Conservation (phyloP, 179 eudicot genomes). For the Pouteria campechiana region DNA sequence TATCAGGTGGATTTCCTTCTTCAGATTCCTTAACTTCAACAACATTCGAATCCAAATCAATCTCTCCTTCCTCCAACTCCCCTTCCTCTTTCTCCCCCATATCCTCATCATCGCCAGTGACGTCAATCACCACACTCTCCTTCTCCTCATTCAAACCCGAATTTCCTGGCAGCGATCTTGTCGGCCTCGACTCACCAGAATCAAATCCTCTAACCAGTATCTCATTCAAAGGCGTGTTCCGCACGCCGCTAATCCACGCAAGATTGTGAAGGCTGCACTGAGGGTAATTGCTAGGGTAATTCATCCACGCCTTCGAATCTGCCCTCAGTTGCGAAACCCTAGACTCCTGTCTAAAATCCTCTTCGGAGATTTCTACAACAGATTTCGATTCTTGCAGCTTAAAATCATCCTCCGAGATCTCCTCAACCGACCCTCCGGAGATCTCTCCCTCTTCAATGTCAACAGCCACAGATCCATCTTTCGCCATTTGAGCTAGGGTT, state of each 20-base stretch:
- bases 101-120: too few species aligned
- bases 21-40: slow-evolving; percentile 3
- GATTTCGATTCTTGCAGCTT: slow-evolving; percentile 1
- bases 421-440: slow-evolving; percentile 40
- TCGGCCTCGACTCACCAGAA: slow-evolving; percentile 1
- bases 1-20: slow-evolving; percentile 3
- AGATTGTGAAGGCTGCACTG: slow-evolving; percentile 55
- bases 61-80: slow-evolving; percentile 82
- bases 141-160: slow-evolving; percentile 5
- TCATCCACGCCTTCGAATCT: not conserved
- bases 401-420: slow-evolving; percentile 34
- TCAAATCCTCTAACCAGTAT: slow-evolving; percentile 29
- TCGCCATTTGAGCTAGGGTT: slow-evolving; percentile 37
- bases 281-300: slow-evolving; percentile 38
- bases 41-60: slow-evolving; percentile 49
- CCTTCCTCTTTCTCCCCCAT: slow-evolving; percentile 78
- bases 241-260: slow-evolving; percentile 97
- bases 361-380: not conserved
- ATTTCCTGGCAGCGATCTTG: not conserved
- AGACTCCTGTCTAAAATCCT: slow-evolving; percentile 21
- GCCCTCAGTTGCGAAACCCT: slow-evolving; percentile 1
- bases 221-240: slow-evolving; percentile 75
- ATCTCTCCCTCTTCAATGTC: slow-evolving; percentile 66
- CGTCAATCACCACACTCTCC: slow-evolving; percentile 23
- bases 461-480: slow-evolving; percentile 17